phyloP scores from a whole-genome alignment of 75 land plant species.

The Sequoia sempervirens region DNA sequence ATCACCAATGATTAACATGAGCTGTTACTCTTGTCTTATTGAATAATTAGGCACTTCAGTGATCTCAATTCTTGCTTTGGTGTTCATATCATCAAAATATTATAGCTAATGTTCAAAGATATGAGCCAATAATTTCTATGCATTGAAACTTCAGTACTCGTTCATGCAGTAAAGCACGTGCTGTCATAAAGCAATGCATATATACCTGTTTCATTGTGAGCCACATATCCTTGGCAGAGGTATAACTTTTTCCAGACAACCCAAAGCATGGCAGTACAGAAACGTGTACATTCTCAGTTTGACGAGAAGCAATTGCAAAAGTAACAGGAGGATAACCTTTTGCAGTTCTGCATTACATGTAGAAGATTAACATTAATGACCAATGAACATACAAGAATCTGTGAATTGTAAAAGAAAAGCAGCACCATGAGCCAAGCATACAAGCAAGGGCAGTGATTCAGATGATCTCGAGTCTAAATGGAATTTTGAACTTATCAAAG shows the following conservation, averaged over 20 bases:
- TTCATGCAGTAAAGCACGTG: neutral
- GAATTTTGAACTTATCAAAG: neutral
- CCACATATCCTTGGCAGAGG: constrained; percentile 92
- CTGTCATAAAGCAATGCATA: neutral
- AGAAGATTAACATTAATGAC: neutral
- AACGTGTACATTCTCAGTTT: constrained; percentile 76
- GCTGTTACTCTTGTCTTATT: neutral
- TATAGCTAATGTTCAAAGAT: neutral
- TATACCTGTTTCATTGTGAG: constrained; percentile 70
- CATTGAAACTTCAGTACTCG: neutral
- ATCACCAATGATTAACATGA: neutral
- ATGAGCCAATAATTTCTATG: neutral
- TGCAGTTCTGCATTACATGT: constrained; percentile 60
- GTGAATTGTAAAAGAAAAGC: constrained; percentile 6
- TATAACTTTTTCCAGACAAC: constrained; percentile 43
- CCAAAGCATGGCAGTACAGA: constrained; percentile 84
- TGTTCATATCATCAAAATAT: neutral
- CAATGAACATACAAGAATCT: neutral
- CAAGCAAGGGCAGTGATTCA: constrained; percentile 1
- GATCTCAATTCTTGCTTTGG: neutral
- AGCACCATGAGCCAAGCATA: neutral
- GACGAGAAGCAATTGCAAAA: constrained; percentile 91
- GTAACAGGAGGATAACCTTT: constrained; percentile 89
- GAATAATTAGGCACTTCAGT: neutral
- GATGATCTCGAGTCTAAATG: neutral